Evolutionary conservation across 2,329 filamentous ascomycete species (phyloP).

Genomic region (Chlorencoelia australis): DNA sequence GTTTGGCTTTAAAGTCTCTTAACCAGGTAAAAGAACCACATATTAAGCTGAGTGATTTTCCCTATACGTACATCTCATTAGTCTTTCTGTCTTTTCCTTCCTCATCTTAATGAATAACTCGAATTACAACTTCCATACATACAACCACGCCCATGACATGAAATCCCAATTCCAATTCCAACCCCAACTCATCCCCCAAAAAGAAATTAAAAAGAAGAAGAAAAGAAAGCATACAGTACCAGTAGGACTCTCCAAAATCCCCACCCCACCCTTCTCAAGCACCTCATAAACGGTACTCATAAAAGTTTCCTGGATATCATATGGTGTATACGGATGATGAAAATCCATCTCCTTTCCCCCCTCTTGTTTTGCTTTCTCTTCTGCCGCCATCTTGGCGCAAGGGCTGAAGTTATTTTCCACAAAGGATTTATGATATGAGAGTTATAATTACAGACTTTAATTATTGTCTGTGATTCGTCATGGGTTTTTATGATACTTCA

Average conservation of each 20-base stretch:
- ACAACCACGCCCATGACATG: no score
- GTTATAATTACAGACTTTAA: no score
- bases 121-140: no score
- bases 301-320: slow-evolving; percentile 60
- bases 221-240: slow-evolving; percentile 40
- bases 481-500: no score
- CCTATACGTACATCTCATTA: no score
- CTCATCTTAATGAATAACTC: no score
- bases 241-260: slow-evolving; percentile 65
- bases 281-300: slow-evolving; percentile 61
- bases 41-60: slow-evolving; percentile 64
- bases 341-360: slow-evolving; percentile 35
- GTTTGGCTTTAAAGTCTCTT: slow-evolving; percentile 49
- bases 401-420: no score
- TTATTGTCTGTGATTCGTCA: no score
- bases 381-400: background rate
- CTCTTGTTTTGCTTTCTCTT: background rate
- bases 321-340: slow-evolving; percentile 61
- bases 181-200: background rate
- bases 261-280: slow-evolving; percentile 55
- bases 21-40: slow-evolving; percentile 65
- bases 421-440: no score
- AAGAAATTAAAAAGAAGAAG: background rate
- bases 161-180: slow-evolving; percentile 9
- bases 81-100: no score